Evolutionary conservation across 2,329 filamentous ascomycete species (phyloP), one percentile per base, ranked within the genome.

Genomic region (Botrytis tulipae): DNA sequence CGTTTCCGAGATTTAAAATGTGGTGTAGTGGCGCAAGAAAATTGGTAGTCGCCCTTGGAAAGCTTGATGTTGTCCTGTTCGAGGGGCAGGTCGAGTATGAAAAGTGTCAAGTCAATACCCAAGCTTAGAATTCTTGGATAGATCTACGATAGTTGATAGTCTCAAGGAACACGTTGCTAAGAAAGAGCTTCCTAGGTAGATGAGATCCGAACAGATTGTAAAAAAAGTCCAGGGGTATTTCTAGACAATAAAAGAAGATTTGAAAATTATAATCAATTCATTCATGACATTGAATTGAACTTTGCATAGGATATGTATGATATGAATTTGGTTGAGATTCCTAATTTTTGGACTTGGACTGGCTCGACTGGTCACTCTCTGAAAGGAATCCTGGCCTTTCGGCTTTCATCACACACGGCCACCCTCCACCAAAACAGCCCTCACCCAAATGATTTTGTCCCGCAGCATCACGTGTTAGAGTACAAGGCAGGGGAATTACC

Each of bases 101-200:
- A 60, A 72, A 71, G 59, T 74, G 63, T 72, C 72, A 62, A 60
- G 71, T 75, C 54, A 44, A 40, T 37, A 22, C 70, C 60, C 62
- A 59, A 72, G 74, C 73, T 76, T 76, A 70, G 46, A 37, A 22
- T 29, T 54, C 46, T 54, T 68, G 46, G 46, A 67, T 73, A 44
- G 72, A 74, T 71, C 67, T 73, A 74, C 72, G 73, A 57, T 32
- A 29, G 51, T 32, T 57, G 51, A 57, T 71, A 60, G 65, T 54
- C 70, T 69, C 67, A 75, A 72, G 76, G 78, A 80, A 78, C 79
- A 80, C 79, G 78, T 80, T 80, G 77, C 78, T 73, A 69, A 67
- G 74, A 68, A 68, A 74, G 63, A 73, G 59, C 71, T 71, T 48
- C 62, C 74, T 70, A 70, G 70, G 37, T 65, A 69, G 72, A 46